Evolutionary conservation across 2,329 filamentous ascomycete genomes (phyloP).

Genomic region (Beauveria varroae): DNA sequence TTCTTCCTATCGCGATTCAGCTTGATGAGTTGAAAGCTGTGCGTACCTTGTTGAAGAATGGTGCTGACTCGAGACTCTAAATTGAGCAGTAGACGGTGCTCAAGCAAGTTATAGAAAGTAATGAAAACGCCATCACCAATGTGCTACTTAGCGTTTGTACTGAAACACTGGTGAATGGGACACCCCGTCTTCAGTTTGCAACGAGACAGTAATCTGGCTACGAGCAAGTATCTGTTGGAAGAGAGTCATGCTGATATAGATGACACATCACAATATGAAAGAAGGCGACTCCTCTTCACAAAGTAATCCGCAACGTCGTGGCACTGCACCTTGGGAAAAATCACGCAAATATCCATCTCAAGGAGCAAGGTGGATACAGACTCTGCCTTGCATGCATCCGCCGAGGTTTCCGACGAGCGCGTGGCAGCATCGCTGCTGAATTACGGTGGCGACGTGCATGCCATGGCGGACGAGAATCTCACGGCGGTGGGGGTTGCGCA

Average conservation of each 20-base stretch:
- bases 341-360: not conserved
- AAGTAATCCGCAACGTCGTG: not conserved
- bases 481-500: not conserved
- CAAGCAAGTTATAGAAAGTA: not conserved
- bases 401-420: not conserved
- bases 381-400: not conserved
- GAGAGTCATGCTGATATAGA: not conserved
- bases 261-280: not conserved
- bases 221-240: not conserved
- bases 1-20: too few relatives aligned
- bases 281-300: not conserved
- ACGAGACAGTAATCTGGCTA: not conserved
- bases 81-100: too few relatives aligned
- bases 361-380: not conserved
- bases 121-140: not conserved
- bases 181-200: not conserved
- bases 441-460: not conserved
- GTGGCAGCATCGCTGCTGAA: not conserved
- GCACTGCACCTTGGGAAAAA: not conserved
- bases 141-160: not conserved
- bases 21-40: too few relatives aligned
- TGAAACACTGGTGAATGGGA: not conserved
- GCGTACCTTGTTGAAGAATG: too few relatives aligned
- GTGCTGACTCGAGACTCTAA: too few relatives aligned
- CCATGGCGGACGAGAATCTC: not conserved